Conservation (phyloP, 2,329 filamentous ascomycete genomes). For the Metarhizium sp. region DNA sequence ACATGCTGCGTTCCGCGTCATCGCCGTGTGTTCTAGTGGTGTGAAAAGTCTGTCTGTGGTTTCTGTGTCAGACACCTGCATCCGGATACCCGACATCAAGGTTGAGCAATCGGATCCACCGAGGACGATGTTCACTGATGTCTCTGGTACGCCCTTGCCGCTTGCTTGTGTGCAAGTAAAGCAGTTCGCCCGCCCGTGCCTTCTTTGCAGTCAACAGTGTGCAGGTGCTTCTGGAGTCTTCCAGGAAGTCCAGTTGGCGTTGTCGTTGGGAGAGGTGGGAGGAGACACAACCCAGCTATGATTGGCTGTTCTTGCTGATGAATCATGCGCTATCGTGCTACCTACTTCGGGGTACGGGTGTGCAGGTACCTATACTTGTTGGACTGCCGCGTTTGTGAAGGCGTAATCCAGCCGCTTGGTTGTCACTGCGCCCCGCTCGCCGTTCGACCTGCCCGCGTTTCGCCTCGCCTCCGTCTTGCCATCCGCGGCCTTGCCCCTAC, state of each 20-base stretch:
- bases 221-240: slow-evolving; percentile 29
- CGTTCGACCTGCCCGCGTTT: slow-evolving; percentile 2
- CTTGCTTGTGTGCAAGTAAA: no score
- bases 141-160: no score
- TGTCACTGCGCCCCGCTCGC: slow-evolving; percentile 19
- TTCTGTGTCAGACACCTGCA: neutral
- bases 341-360: neutral
- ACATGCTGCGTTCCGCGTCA: neutral
- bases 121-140: neutral
- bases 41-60: neutral
- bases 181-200: no score
- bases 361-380: neutral
- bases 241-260: slow-evolving; percentile 9
- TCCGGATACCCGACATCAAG: neutral
- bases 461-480: slow-evolving; percentile 13
- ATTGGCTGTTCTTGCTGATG: slow-evolving; percentile 21
- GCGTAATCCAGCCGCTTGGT: slow-evolving; percentile 13
- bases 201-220: no score
- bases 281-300: neutral
- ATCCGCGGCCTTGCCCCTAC: slow-evolving; percentile 13
- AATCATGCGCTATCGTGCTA: slow-evolving; percentile 22
- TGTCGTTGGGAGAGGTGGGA: no score
- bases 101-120: slow-evolving; percentile 9
- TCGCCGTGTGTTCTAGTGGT: neutral
- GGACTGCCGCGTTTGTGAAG: slow-evolving; percentile 8